Percentiles rank a stretch among this genome's conserved stretches.
Evolutionary conservation across 495 filamentous ascomycete species (phyloP).

Genomic region (Tetracladium marchalianum): DNA sequence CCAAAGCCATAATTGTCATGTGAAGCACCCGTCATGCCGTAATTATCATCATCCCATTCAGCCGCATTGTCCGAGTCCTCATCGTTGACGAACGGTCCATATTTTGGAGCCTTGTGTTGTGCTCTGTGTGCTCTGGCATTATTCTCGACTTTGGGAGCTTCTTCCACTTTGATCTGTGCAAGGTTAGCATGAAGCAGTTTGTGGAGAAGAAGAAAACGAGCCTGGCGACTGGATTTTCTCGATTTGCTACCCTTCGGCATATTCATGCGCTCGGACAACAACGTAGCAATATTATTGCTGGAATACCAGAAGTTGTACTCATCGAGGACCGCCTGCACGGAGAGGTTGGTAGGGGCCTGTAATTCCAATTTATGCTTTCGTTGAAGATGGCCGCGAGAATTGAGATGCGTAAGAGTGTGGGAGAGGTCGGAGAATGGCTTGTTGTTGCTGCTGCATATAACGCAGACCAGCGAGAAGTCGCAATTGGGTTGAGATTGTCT

Average conservation of each 20-base stretch:
- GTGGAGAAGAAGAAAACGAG: neutral
- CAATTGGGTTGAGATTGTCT: too few species aligned
- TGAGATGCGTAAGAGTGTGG: conserved; percentile 78
- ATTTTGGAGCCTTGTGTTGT: neutral
- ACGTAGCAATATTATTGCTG: conserved; percentile 46
- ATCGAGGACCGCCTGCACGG: conserved; percentile 38
- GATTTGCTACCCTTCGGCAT: conserved; percentile 11
- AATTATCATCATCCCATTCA: neutral
- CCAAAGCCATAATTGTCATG: neutral
- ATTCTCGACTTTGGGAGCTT: neutral
- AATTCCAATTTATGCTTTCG: conserved; percentile 65
- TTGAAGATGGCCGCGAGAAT: conserved; percentile 75
- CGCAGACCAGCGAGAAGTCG: too few species aligned
- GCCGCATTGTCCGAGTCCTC: conserved; percentile 10
- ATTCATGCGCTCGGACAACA: conserved; percentile 61
- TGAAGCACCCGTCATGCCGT: neutral
- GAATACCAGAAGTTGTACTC: conserved; percentile 65
- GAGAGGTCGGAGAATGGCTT: conserved; percentile 79
- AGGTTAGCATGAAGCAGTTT: neutral
- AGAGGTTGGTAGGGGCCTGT: conserved; percentile 43
- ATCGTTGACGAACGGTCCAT: conserved; percentile 10
- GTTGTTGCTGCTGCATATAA: conserved; percentile 43
- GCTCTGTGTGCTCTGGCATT: neutral
- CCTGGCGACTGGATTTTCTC: neutral
- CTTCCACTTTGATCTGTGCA: neutral